Conservation (phyloP, 2,329 filamentous ascomycete genomes). For the Aureobasidium melanogenum region DNA sequence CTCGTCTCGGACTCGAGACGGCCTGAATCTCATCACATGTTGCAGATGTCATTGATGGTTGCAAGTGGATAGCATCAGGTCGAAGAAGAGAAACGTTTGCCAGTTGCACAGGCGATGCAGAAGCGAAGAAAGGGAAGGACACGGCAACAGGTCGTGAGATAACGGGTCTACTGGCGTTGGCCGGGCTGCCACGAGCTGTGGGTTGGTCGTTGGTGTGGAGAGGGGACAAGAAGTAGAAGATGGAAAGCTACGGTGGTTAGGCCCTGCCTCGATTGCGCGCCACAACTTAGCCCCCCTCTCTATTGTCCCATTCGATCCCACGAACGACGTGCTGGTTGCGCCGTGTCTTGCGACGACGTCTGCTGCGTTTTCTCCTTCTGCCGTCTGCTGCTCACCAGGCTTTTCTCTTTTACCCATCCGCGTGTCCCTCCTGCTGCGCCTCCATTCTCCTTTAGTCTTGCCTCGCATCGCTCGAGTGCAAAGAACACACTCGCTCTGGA, state of each 20-base stretch:
- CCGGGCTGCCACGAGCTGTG: conserved; percentile 8
- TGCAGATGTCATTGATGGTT: conserved; percentile 1
- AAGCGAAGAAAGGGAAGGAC: neutral
- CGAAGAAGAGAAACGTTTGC: neutral
- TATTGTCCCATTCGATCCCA: neutral
- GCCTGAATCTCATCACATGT: neutral
- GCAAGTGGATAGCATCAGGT: neutral
- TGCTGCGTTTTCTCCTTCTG: neutral
- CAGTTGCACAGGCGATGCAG: conserved; percentile 7
- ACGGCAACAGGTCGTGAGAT: neutral
- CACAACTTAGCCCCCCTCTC: conserved; percentile 5
- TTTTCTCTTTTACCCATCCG: neutral
- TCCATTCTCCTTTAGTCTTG: neutral
- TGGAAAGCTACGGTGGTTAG: conserved; percentile 2
- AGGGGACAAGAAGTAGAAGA: neutral
- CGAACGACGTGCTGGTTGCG: conserved; percentile 10
- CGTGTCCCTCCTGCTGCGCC: neutral
- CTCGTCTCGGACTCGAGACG: neutral
- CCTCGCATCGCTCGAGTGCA: neutral
- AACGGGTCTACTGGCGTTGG: conserved; percentile 10
- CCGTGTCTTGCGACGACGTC: conserved; percentile 1
- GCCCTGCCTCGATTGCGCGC: conserved; percentile 5
- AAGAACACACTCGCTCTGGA: conserved; percentile 6
- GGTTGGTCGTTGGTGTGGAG: conserved; percentile 9
- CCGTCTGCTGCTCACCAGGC: neutral